Percentiles rank a stretch among this genome's conserved stretches.
phyloP scores from a whole-genome alignment of 2,329 filamentous ascomycete species.

The Aspergillus neotritici region DNA sequence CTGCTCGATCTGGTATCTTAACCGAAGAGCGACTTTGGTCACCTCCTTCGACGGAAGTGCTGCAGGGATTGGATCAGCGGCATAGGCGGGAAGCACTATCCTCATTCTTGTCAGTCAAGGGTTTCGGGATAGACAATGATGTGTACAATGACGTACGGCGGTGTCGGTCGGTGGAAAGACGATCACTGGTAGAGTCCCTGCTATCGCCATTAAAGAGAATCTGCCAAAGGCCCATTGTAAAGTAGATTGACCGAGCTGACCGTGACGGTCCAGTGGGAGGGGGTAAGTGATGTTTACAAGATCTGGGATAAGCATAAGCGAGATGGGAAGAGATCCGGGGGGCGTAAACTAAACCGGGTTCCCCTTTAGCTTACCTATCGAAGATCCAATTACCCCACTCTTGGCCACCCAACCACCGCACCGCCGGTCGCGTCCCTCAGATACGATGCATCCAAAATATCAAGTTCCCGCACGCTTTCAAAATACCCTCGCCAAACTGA shows the following conservation, averaged over 20 bases:
- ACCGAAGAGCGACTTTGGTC: slow-evolving; percentile 79
- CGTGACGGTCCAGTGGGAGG: not conserved
- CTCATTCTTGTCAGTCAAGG: no score
- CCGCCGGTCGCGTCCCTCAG: no score
- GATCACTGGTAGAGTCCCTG: slow-evolving; percentile 24
- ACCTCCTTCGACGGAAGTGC: slow-evolving; percentile 72
- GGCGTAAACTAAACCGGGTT: no score
- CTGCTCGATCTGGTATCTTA: slow-evolving; percentile 86
- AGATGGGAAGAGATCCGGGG: no score
- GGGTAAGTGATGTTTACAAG: no score
- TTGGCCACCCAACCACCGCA: no score
- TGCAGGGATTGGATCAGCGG: slow-evolving; percentile 45
- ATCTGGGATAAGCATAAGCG: no score
- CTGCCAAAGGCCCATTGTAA: slow-evolving; percentile 36
- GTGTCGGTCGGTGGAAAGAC: slow-evolving; percentile 34
- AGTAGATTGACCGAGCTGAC: not conserved
- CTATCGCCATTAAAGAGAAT: slow-evolving; percentile 26
- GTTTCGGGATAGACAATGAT: not conserved
- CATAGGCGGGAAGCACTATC: slow-evolving; percentile 40
- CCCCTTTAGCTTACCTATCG: no score
- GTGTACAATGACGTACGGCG: slow-evolving; percentile 34
- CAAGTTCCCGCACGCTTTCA: no score
- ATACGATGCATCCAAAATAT: no score
- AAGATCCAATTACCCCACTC: no score
- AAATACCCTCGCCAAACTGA: not conserved